phyloP scores from a whole-genome alignment of 192 early-diverging fungal genomes.

The Chytriomyces sp. region DNA sequence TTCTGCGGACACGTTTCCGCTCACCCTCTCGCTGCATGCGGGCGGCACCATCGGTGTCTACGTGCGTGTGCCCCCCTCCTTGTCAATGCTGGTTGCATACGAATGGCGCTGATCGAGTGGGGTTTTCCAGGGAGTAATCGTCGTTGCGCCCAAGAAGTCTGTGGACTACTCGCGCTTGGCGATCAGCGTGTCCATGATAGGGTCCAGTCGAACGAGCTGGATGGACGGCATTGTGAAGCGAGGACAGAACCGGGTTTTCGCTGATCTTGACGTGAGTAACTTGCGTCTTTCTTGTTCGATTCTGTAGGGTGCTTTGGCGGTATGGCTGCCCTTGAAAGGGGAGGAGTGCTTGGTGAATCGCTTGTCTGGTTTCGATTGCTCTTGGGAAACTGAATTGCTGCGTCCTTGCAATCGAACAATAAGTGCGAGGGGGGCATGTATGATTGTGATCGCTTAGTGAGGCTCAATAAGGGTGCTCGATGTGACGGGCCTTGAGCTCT shows the following conservation, averaged over 20 bases:
- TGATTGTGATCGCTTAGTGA: not conserved
- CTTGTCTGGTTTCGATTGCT: no score
- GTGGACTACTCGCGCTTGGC: not conserved
- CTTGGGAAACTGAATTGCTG: no score
- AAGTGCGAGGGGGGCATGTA: no score
- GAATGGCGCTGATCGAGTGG: not conserved
- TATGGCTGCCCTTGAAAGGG: no score
- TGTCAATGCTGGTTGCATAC: not conserved
- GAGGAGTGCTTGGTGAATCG: no score
- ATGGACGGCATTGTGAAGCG: not conserved
- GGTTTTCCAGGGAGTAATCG: not conserved
- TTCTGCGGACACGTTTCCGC: not conserved
- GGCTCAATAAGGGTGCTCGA: not conserved
- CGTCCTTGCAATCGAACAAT: not conserved
- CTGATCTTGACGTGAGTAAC: conserved; percentile 14
- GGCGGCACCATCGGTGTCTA: not conserved
- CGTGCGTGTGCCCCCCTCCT: not conserved
- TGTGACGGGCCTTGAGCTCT: not conserved
- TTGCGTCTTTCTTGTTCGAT: not conserved
- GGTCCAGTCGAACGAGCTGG: not conserved
- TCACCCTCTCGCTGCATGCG: not conserved
- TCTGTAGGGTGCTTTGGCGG: no score
- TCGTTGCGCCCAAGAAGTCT: not conserved
- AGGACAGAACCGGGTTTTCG: conserved; percentile 2
- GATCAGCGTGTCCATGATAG: not conserved